Percentiles rank a stretch among this genome's conserved stretches.
Conservation (phyloP, 192 early-diverging fungal genomes). For the Backusella liffmaniae region DNA sequence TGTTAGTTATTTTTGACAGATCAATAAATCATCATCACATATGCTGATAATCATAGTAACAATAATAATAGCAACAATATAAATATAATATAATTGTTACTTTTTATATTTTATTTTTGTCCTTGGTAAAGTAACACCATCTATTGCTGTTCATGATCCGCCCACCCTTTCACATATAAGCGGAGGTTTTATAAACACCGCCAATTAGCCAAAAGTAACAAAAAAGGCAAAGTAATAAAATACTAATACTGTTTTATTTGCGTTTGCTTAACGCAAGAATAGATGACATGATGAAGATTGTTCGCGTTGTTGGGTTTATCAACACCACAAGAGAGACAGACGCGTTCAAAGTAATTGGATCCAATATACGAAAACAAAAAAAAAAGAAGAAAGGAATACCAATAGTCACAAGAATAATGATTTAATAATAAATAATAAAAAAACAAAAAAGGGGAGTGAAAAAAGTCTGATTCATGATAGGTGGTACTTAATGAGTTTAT, state of each 20-base stretch:
- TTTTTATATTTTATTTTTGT: not conserved
- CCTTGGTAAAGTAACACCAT: not conserved
- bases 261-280: not conserved
- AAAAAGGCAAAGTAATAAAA: conserved; percentile 1
- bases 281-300: not conserved
- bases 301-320: not conserved
- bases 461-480: conserved; percentile 1
- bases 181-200: conserved; percentile 8
- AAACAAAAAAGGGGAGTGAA: not conserved
- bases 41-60: not conserved
- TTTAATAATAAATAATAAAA: not conserved
- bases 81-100: not conserved
- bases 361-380: not conserved
- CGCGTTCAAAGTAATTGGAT: not conserved
- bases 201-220: not conserved
- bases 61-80: not conserved
- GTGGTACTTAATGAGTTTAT: conserved; percentile 5
- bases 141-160: not conserved
- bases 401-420: not conserved
- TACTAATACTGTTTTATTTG: not conserved
- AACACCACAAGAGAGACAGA: not conserved
- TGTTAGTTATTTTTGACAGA: not conserved
- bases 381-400: not conserved
- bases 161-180: not conserved
- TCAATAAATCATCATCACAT: not conserved